These are phyloP conservation scores for Phytopythium litorale DNA, from an alignment of 352 stramenopile genomes.

Conservation along the genomic window DNA sequence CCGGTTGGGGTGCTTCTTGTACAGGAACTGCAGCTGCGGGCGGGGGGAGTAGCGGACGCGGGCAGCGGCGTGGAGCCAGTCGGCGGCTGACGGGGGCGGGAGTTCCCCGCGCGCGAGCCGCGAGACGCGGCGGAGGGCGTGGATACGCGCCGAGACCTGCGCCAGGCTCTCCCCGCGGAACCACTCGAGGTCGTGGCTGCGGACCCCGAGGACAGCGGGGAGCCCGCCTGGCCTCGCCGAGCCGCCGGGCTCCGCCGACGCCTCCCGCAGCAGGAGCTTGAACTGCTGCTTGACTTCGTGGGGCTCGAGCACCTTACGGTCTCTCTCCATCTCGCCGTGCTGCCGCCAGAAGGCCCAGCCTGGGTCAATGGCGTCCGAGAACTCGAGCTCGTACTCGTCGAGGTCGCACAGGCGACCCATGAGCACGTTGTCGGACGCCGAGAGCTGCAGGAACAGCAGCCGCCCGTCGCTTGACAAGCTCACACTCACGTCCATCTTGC, in stretches of 20 bases:
- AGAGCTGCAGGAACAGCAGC: slow-evolving; percentile 42
- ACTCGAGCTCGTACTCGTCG: slow-evolving; percentile 44
- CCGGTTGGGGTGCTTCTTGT: slow-evolving; percentile 51
- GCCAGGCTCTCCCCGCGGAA: slow-evolving; percentile 35
- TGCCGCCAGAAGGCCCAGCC: slow-evolving; percentile 43
- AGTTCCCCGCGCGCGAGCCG: slow-evolving; percentile 19
- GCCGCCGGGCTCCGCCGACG: slow-evolving; percentile 3
- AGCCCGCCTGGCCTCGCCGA: neutral
- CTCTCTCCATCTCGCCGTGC: slow-evolving; percentile 36
- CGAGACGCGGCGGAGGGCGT: slow-evolving; percentile 38
- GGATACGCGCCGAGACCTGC: slow-evolving; percentile 42
- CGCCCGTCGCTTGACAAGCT: slow-evolving; percentile 45
- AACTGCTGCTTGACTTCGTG: slow-evolving; percentile 55
- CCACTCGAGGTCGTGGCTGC: slow-evolving; percentile 13
- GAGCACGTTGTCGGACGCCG: slow-evolving; percentile 60
- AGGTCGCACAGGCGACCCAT: slow-evolving; percentile 49
- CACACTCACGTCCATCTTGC: slow-evolving; percentile 58
- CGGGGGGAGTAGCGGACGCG: slow-evolving; percentile 42
- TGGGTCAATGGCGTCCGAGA: slow-evolving; percentile 57
- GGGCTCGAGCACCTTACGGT: slow-evolving; percentile 40
- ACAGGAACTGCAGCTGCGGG: slow-evolving; percentile 57
- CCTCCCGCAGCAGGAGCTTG: slow-evolving; percentile 26
- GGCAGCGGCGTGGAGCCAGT: slow-evolving; percentile 16
- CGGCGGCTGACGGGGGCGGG: slow-evolving; percentile 7
- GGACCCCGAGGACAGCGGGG: neutral